Conservation (phyloP, 176 grass and related monocot genomes). For the Musa schizocarpa region DNA sequence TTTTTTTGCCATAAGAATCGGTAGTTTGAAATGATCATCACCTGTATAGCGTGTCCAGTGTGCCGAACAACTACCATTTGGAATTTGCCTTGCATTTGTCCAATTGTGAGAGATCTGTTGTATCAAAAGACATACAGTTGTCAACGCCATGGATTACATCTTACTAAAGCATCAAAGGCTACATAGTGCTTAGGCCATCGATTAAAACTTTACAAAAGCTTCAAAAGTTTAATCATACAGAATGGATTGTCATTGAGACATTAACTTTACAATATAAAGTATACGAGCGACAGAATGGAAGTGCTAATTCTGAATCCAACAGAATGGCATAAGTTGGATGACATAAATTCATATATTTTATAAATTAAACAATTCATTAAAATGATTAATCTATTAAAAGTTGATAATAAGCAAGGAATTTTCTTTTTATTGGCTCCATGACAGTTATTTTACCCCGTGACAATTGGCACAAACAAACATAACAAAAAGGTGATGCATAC, state of each 20-base stretch:
- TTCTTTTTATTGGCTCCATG: too few species aligned
- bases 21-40: conserved; percentile 15
- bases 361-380: background rate
- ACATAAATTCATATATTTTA: too few species aligned
- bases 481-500: background rate
- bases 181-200: too few species aligned
- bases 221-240: background rate
- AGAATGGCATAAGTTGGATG: background rate
- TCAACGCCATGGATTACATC: conserved; percentile 9
- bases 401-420: too few species aligned
- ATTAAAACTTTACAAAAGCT: too few species aligned
- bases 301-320: background rate
- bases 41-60: conserved; percentile 98
- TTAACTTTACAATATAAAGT: background rate
- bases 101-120: conserved; percentile 85
- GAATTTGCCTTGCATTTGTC: conserved; percentile 99
- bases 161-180: background rate
- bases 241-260: background rate
- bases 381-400: background rate
- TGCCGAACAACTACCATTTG: conserved; percentile 78
- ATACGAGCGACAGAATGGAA: background rate
- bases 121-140: conserved; percentile 20
- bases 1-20: background rate
- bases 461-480: background rate
- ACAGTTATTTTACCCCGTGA: background rate